These are phyloP conservation scores for Teratosphaeria gauchensis DNA, from an alignment of 2,329 filamentous ascomycete genomes.

Conservation along the genomic window DNA sequence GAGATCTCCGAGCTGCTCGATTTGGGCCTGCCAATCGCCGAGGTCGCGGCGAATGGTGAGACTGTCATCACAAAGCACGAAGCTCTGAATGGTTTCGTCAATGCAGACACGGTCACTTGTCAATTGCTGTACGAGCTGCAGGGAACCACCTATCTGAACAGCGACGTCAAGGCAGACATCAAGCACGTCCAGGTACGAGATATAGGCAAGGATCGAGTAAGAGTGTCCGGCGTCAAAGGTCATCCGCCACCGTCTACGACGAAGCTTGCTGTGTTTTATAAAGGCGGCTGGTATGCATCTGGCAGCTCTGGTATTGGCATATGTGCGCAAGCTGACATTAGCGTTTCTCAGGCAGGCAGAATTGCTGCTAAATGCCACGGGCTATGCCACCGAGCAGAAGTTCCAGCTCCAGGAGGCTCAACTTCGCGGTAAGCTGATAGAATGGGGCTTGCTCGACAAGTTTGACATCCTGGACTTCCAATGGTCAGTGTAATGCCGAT, in stretches of 20 bases:
- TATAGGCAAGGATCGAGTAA: constrained; percentile 38
- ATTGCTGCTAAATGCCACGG: constrained; percentile 32
- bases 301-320: background rate
- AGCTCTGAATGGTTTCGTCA: constrained; percentile 26
- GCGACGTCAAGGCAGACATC: constrained; percentile 46
- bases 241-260: constrained; percentile 40
- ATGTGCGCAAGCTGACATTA: constrained; percentile 26
- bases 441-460: constrained; percentile 14
- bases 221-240: constrained; percentile 35
- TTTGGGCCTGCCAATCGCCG: constrained; percentile 23
- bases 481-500: constrained; percentile 3
- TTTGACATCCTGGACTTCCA: constrained; percentile 18
- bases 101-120: constrained; percentile 41
- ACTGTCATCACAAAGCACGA: constrained; percentile 27
- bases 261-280: constrained; percentile 33
- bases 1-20: constrained; percentile 28
- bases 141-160: constrained; percentile 47
- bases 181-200: constrained; percentile 42
- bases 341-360: constrained; percentile 32
- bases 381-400: constrained; percentile 36
- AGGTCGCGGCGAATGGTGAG: constrained; percentile 21
- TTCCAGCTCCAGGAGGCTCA: constrained; percentile 34
- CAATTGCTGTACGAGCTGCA: constrained; percentile 47
- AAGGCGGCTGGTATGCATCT: background rate
- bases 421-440: constrained; percentile 29